A percentile compares a stretch with the other conserved stretches of the same genome.
Evolutionary conservation across 2,329 filamentous ascomycete genomes (phyloP).

Genomic region (Xylariaceae sp.): DNA sequence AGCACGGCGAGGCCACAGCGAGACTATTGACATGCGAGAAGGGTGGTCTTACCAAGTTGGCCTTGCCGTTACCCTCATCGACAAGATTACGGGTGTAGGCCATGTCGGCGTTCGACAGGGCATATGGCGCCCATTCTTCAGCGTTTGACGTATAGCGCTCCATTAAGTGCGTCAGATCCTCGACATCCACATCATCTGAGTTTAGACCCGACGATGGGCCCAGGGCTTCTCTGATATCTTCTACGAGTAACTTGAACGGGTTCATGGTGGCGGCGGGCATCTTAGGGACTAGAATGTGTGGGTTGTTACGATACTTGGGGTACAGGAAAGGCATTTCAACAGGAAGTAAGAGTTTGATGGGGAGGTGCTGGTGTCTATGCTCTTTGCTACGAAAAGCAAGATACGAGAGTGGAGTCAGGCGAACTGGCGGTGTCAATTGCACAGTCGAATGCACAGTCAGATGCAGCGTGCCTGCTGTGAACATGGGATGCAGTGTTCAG

Average conservation of each 20-base stretch:
- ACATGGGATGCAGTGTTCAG: slow-evolving; percentile 4
- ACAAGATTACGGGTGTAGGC: slow-evolving; percentile 89
- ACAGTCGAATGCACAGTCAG: slow-evolving; percentile 8
- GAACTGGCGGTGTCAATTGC: slow-evolving; percentile 30
- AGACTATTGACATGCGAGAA: not conserved
- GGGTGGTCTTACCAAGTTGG: slow-evolving; percentile 52
- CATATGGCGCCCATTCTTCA: slow-evolving; percentile 76
- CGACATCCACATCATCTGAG: slow-evolving; percentile 80
- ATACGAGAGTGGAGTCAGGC: slow-evolving; percentile 12
- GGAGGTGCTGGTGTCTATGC: not conserved
- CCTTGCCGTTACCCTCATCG: slow-evolving; percentile 80
- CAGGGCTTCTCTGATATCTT: slow-evolving; percentile 74
- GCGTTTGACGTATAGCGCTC: slow-evolving; percentile 71
- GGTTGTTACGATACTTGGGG: slow-evolving; percentile 5
- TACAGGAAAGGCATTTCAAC: slow-evolving; percentile 15
- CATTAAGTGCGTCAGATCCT: slow-evolving; percentile 76
- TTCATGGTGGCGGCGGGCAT: slow-evolving; percentile 39
- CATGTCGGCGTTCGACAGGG: slow-evolving; percentile 70
- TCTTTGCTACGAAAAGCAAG: not conserved
- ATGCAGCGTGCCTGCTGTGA: slow-evolving; percentile 2
- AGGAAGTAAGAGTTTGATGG: slow-evolving; percentile 5
- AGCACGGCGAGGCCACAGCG: slow-evolving; percentile 20
- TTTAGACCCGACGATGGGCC: slow-evolving; percentile 83
- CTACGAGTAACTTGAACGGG: slow-evolving; percentile 72
- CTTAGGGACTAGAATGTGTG: slow-evolving; percentile 1